These are phyloP conservation scores for Deakozyma indianensis DNA, from an alignment of 805 yeast species.

Conservation along the genomic window DNA sequence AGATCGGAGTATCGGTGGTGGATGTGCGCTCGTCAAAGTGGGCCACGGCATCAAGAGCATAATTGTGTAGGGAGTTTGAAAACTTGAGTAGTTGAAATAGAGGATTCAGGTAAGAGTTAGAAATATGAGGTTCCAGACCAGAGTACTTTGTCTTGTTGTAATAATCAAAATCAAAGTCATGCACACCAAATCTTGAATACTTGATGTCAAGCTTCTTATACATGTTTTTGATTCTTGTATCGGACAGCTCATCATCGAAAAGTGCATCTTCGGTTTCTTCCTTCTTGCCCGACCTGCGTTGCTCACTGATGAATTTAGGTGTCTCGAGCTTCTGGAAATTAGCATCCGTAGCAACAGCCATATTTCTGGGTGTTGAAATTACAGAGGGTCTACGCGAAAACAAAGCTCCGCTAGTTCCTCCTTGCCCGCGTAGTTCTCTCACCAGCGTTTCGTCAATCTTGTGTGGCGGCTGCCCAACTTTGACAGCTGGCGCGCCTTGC, in stretches of 20 bases:
- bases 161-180: constrained; percentile 80
- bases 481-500: constrained; percentile 15
- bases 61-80: constrained; percentile 58
- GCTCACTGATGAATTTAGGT: constrained; percentile 46
- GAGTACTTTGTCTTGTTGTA: constrained; percentile 63
- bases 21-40: constrained; percentile 19
- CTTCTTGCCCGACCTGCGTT: constrained; percentile 20
- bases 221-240: constrained; percentile 50
- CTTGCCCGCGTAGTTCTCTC: neutral
- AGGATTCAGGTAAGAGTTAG: constrained; percentile 65
- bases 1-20: constrained; percentile 23
- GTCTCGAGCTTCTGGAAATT: neutral
- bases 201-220: constrained; percentile 61
- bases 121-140: constrained; percentile 81
- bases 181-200: constrained; percentile 83
- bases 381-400: neutral
- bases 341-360: neutral
- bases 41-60: constrained; percentile 41
- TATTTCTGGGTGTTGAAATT: neutral
- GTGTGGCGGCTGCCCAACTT: neutral
- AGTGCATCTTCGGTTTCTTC: constrained; percentile 14
- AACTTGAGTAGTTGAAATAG: constrained; percentile 68
- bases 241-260: constrained; percentile 11
- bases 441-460: neutral
- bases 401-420: neutral